Conservation (phyloP, 352 stramenopile species). For the Achlya hypogyna region DNA sequence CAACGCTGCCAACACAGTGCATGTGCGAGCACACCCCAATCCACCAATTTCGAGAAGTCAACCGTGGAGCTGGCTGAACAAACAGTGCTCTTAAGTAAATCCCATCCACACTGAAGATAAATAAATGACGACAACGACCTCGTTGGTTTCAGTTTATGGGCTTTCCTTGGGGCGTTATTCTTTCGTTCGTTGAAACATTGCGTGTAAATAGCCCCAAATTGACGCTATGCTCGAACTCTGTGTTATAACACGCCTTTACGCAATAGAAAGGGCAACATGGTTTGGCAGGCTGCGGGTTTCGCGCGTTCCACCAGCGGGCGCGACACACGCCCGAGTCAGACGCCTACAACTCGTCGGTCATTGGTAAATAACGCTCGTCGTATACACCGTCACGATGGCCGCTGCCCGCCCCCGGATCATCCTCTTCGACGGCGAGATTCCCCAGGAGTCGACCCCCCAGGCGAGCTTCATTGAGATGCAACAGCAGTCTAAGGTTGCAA, state of each 20-base stretch:
- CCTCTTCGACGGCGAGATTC: conserved; percentile 11
- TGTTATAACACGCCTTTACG: neutral
- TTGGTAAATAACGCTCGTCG: neutral
- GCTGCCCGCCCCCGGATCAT: conserved; percentile 10
- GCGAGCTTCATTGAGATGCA: conserved; percentile 11
- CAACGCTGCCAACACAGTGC: no score
- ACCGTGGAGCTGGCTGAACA: no score
- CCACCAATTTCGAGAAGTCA: no score
- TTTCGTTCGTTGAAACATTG: no score
- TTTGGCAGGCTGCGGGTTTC: neutral
- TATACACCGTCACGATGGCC: neutral
- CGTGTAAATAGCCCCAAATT: neutral
- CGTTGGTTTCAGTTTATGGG: no score
- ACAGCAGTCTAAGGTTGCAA: neutral
- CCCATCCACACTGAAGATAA: no score
- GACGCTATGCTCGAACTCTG: no score
- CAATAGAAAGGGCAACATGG: neutral
- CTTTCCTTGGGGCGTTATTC: no score
- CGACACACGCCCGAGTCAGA: neutral
- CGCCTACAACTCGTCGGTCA: neutral
- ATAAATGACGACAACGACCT: no score
- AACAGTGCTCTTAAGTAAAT: no score
- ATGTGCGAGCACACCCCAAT: no score
- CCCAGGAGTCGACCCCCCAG: conserved; percentile 1
- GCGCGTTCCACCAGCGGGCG: no score